Evolutionary conservation across 169 alveolate genomes (phyloP).

Genomic region (Perkinsus chesapeaki): DNA sequence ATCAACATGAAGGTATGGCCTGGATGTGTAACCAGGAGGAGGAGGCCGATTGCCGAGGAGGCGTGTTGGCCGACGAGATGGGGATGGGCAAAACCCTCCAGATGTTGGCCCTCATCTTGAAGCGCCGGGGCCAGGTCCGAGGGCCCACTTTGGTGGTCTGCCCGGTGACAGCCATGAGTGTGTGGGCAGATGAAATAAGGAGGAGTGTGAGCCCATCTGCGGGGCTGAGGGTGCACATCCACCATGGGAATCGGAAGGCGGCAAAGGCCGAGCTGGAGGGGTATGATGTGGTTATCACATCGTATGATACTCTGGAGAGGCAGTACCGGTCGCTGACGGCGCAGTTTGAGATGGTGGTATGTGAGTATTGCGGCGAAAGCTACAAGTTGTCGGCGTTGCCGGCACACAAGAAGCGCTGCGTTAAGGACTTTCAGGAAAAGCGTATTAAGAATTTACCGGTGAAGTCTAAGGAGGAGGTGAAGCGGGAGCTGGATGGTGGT

Average conservation of each 20-base stretch:
- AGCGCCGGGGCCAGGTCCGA: conserved; percentile 26
- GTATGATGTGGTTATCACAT: conserved; percentile 66
- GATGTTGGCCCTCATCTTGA: conserved; percentile 42
- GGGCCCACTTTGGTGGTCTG: conserved; percentile 58
- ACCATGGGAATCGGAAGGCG: conserved; percentile 55
- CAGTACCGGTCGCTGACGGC: conserved; percentile 40
- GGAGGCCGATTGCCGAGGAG: conserved; percentile 47
- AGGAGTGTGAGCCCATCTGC: conserved; percentile 38
- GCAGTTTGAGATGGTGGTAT: not conserved
- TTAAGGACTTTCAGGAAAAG: not conserved
- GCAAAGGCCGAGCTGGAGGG: conserved; percentile 51
- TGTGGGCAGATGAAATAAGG: conserved; percentile 57
- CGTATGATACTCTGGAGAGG: conserved; percentile 58
- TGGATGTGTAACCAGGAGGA: conserved; percentile 54
- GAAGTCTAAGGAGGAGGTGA: not conserved
- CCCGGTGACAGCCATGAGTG: conserved; percentile 62
- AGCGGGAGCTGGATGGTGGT: not conserved
- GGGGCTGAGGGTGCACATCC: conserved; percentile 37
- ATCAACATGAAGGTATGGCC: conserved; percentile 58
- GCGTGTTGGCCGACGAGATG: conserved; percentile 69
- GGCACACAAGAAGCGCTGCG: not conserved
- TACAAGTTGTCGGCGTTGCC: not conserved
- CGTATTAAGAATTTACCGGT: not conserved
- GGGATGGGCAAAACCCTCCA: conserved; percentile 72
- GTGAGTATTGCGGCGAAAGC: not conserved